Base-by-base conservation (phyloP, 2,329 filamentous ascomycete species). In the Colletotrichum sp. region DNA sequence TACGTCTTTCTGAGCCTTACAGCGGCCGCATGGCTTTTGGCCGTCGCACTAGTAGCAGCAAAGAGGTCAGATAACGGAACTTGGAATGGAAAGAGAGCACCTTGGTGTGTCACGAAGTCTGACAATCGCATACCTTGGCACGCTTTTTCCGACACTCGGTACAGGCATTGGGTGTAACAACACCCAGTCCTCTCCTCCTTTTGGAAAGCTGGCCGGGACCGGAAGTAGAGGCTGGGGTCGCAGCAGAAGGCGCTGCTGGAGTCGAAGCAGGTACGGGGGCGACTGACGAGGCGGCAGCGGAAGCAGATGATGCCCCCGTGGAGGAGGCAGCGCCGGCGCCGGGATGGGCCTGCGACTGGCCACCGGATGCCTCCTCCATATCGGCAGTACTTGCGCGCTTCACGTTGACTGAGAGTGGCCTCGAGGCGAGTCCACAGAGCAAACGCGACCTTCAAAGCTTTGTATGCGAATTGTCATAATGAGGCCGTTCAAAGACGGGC, bases 91-190 rank as follows among this genome's bases (percentile, higher is more conserved):
- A 8, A 16, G 48, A 58, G 25, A 22, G 43, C 34, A 13, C 32
- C 8, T 43, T 48, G 43, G 56, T 27, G 25, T 64, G 68, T 52
- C 22, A 18, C 25, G 28, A 28, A 34, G 28, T 6, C 4, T 22
- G 30, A 62, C 61, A 27, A 22, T 72, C 18, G 77, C 83, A 39
- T 84, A 91, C 90, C 87, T 92, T 92, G 78, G 90, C 90, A 73
- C 90, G 89, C 82, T 91, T 92, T 84, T 91, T 92, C 70, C 90
- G 88, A 79, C 90, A 92, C 80, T 92, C 90, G 22, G 89, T 91
- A 80, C 90, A 92, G 28, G 90, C 90, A 82, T 91, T 92, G 56
- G 89, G 89, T 6, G 90, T 92, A 15, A 92, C 89, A 2, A 91
- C 83, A 22, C 90, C 90, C 6, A 90, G 79, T 3, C 90, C 90